Evolutionary conservation across 768 basidiomycete species (phyloP), one percentile per base, ranked within the genome.

Genomic region (Daedaleopsis nitida): DNA sequence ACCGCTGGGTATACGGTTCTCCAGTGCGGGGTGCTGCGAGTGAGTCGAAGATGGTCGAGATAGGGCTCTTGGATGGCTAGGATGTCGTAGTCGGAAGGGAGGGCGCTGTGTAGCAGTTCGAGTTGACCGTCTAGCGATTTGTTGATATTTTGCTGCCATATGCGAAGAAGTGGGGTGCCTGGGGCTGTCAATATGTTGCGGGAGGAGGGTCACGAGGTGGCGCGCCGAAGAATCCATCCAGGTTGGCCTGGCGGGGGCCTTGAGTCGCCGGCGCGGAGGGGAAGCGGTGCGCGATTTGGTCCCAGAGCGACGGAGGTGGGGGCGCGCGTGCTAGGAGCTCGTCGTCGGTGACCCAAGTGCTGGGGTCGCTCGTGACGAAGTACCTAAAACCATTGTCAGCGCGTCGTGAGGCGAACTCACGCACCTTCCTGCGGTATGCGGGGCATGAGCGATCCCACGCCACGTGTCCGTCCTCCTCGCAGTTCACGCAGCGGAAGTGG

Each of bases 31-130:
- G 49, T 64, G 13, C 64, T 61, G 0, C 55, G 53, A 5, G 72
- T 69, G n/a, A 67, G 49, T 37, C 38, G 48, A n/a, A n/a, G n/a
- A n/a, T n/a, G n/a, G 60, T 74, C 70, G 3, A 75, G 60, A 59
- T 73, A 68, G 4, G 77, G 79, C 70, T 81, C 80, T 63, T 81
- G 79, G 13, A 80, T 14, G 0, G 68, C 59, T 0, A 78, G 35
- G 0, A 81, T 68, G 62, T 80, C 74, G 50, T 61, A 73, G 6
- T 72, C 23, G 0, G 44, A n/a, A n/a, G n/a, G n/a, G n/a, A n/a
- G n/a, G n/a, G n/a, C n/a, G n/a, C n/a, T n/a, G n/a, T n/a, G n/a
- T n/a, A n/a, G n/a, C n/a, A n/a, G n/a, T n/a, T n/a, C n/a, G n/a
- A n/a, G n/a, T n/a, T n/a, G n/a, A n/a, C n/a, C n/a, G n/a, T n/a